A percentile compares a stretch with the other conserved stretches of the same genome.
Evolutionary conservation across 352 stramenopile genomes (phyloP).

Genomic region (Pythium oligandrum): DNA sequence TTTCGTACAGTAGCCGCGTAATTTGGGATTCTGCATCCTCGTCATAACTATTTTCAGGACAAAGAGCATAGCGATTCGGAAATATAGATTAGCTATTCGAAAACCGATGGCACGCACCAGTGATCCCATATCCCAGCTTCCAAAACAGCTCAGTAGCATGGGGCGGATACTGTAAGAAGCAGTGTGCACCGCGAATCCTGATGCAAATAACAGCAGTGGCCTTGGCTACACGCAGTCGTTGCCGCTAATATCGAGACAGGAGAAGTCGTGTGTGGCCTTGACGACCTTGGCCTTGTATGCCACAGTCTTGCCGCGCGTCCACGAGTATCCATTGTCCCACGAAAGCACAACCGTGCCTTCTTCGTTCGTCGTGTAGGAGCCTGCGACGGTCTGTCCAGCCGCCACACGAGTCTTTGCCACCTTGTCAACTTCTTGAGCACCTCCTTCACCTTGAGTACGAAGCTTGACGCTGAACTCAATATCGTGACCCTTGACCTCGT

Average conservation of each 20-base stretch:
- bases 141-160: no score
- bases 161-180: no score
- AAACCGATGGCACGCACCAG: no score
- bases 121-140: no score
- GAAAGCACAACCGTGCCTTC: slow-evolving; percentile 66
- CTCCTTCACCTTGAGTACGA: slow-evolving; percentile 63
- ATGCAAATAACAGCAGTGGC: not conserved
- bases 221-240: slow-evolving; percentile 54
- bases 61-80: no score
- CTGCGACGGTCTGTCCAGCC: slow-evolving; percentile 30
- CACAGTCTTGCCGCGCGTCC: slow-evolving; percentile 58
- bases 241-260: slow-evolving; percentile 64
- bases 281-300: slow-evolving; percentile 79
- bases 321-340: slow-evolving; percentile 74
- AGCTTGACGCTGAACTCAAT: slow-evolving; percentile 70
- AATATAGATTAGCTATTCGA: no score
- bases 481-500: slow-evolving; percentile 54
- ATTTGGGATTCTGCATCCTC: no score
- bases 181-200: no score
- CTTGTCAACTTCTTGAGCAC: slow-evolving; percentile 56
- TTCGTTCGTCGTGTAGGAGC: slow-evolving; percentile 57
- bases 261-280: slow-evolving; percentile 74
- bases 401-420: slow-evolving; percentile 34
- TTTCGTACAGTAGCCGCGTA: no score
- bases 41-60: no score